Percentiles rank a stretch among this genome's conserved stretches.
These are phyloP conservation scores for Calonectria pauciramosa DNA, from an alignment of 2,329 filamentous ascomycete species.

Conservation along the genomic window DNA sequence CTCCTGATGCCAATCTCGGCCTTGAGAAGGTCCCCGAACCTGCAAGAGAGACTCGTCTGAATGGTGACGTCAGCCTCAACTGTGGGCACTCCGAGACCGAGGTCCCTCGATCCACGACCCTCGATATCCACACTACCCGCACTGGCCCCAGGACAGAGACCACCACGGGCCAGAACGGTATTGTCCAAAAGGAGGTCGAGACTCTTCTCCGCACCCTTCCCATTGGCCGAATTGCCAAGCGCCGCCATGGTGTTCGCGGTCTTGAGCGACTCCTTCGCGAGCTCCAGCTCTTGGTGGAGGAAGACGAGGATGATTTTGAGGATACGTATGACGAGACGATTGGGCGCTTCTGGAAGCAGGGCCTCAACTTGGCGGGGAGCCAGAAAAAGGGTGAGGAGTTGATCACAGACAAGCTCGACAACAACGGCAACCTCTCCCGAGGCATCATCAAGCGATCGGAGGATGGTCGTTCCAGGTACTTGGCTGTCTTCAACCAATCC, in stretches of 20 bases:
- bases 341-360: conserved; percentile 3
- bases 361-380: neutral
- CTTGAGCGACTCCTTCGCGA: neutral
- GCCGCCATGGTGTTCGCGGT: neutral
- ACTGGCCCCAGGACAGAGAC: neutral
- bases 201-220: neutral
- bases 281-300: neutral
- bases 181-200: neutral
- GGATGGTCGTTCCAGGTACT: conserved; percentile 12
- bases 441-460: conserved; percentile 3
- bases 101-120: neutral
- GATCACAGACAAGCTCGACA: neutral
- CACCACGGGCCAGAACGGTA: neutral
- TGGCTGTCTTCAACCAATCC: conserved; percentile 18
- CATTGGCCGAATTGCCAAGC: neutral
- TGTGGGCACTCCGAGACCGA: neutral
- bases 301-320: neutral
- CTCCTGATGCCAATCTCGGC: neutral
- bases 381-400: conserved; percentile 3
- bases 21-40: neutral
- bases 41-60: neutral
- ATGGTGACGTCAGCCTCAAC: neutral
- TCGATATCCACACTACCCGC: neutral
- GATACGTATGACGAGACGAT: neutral
- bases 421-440: neutral